These are phyloP conservation scores for Epicoccum nigrum DNA, from an alignment of 2,329 filamentous ascomycete species.

Conservation along the genomic window DNA sequence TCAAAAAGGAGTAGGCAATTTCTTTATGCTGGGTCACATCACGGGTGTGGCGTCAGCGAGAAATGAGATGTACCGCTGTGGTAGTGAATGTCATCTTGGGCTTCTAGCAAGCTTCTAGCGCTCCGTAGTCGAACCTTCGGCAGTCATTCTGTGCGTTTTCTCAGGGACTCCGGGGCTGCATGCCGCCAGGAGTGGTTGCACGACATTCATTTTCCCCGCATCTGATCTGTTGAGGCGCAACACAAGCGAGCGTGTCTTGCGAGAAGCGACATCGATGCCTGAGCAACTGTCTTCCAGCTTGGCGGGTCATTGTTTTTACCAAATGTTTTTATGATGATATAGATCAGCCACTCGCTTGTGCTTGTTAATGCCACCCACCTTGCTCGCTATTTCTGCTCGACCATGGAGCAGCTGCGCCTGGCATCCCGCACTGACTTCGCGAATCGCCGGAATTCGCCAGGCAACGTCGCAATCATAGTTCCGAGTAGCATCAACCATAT, in stretches of 20 bases:
- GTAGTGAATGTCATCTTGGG: constrained; percentile 13
- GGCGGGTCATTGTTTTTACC: constrained; percentile 19
- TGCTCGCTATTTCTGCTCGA: constrained; percentile 8
- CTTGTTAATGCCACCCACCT: constrained; percentile 8
- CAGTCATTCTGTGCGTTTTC: neutral
- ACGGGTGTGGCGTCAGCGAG: constrained; percentile 25
- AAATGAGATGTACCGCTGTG: constrained; percentile 20
- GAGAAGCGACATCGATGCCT: constrained; percentile 10
- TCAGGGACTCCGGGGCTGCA: constrained; percentile 7
- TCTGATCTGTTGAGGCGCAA: constrained; percentile 13
- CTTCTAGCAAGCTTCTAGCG: constrained; percentile 36
- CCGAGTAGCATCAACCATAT: constrained; percentile 1
- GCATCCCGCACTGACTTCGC: neutral
- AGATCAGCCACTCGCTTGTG: constrained; percentile 17
- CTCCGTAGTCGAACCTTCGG: constrained; percentile 7
- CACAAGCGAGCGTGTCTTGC: neutral
- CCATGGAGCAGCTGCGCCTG: constrained; percentile 7
- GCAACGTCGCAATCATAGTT: constrained; percentile 8
- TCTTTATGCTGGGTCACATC: constrained; percentile 7
- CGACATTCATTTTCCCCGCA: constrained; percentile 11
- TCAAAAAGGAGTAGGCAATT: constrained; percentile 61
- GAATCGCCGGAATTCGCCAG: constrained; percentile 13
- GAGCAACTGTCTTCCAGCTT: constrained; percentile 5
- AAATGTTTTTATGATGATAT: constrained; percentile 7
- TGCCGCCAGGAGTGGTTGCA: constrained; percentile 1